Evolutionary conservation across 306 rosid genomes (phyloP).

Genomic region (Lablab purpureus): DNA sequence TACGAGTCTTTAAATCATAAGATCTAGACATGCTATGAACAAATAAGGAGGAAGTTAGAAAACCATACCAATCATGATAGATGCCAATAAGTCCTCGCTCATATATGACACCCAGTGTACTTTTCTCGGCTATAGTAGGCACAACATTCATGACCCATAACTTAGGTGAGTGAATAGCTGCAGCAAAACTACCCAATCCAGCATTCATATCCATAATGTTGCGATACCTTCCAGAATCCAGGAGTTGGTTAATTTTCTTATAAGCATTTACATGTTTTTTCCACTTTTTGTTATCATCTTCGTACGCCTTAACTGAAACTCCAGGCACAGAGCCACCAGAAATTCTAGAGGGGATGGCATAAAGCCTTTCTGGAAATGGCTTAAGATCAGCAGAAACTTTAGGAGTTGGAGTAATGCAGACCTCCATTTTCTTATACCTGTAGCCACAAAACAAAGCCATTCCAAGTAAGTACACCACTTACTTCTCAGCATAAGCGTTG

Average conservation of each 20-base stretch:
- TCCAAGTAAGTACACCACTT: conserved; percentile 25
- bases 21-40: conserved; percentile 24
- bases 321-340: conserved; percentile 84
- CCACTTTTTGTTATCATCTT: conserved; percentile 79
- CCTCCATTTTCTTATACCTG: conserved; percentile 96
- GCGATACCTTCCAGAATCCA: conserved; percentile 92
- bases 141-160: conserved; percentile 96
- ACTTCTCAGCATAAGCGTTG: not conserved
- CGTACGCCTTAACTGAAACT: conserved; percentile 64
- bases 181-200: conserved; percentile 93
- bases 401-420: conserved; percentile 72
- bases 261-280: conserved; percentile 88
- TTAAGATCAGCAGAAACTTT: conserved; percentile 61
- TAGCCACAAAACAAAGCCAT: conserved; percentile 45
- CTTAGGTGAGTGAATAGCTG: conserved; percentile 80
- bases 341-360: conserved; percentile 84
- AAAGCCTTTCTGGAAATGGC: conserved; percentile 84
- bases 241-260: conserved; percentile 71
- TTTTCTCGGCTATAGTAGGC: conserved; percentile 86
- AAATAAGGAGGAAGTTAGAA: conserved; percentile 36
- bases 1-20: not conserved
- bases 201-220: conserved; percentile 98
- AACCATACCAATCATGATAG: conserved; percentile 87
- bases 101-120: conserved; percentile 73
- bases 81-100: conserved; percentile 92